Conservation (phyloP, 176 grass and related monocot species). For the Calamus simplicifolius region DNA sequence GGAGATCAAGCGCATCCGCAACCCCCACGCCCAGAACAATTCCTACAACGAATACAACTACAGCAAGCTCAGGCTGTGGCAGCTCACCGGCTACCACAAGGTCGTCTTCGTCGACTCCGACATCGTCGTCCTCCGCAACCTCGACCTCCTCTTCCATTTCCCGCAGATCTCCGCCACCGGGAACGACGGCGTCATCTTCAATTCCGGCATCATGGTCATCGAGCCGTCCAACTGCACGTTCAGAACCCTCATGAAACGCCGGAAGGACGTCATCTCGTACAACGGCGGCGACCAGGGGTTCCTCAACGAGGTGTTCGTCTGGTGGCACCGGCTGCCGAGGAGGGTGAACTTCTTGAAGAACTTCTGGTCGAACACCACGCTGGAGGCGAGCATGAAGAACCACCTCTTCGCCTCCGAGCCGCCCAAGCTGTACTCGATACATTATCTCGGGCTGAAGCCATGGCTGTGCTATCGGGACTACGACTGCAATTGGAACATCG, state of each 20-base stretch:
- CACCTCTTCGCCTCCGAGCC: conserved; percentile 58
- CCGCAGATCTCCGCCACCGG: conserved; percentile 79
- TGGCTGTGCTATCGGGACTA: conserved; percentile 89
- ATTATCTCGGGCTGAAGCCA: conserved; percentile 83
- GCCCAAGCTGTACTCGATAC: conserved; percentile 58
- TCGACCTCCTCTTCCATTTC: conserved; percentile 70
- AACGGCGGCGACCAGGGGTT: conserved; percentile 96
- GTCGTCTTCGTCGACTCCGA: conserved; percentile 92
- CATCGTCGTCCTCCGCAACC: conserved; percentile 73
- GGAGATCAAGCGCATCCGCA: conserved; percentile 65
- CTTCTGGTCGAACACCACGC: conserved; percentile 69
- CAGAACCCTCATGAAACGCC: conserved; percentile 32
- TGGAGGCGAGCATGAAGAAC: conserved; percentile 59
- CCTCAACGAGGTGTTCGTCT: conserved; percentile 95
- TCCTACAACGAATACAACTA: conserved; percentile 99
- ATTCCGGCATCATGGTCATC: conserved; percentile 86
- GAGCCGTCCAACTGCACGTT: conserved; percentile 88
- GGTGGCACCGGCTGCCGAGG: conserved; percentile 90
- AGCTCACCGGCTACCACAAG: conserved; percentile 66
- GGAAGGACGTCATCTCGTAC: conserved; percentile 60
- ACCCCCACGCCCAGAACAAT: conserved; percentile 55
- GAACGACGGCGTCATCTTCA: conserved; percentile 73
- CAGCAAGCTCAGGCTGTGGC: conserved; percentile 99
- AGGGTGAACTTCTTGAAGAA: conserved; percentile 91
- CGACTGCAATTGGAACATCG: conserved; percentile 91